Evolutionary conservation across 768 basidiomycete genomes (phyloP), one percentile per base, ranked within the genome.

Genomic region (Multifurca ochricompacta): DNA sequence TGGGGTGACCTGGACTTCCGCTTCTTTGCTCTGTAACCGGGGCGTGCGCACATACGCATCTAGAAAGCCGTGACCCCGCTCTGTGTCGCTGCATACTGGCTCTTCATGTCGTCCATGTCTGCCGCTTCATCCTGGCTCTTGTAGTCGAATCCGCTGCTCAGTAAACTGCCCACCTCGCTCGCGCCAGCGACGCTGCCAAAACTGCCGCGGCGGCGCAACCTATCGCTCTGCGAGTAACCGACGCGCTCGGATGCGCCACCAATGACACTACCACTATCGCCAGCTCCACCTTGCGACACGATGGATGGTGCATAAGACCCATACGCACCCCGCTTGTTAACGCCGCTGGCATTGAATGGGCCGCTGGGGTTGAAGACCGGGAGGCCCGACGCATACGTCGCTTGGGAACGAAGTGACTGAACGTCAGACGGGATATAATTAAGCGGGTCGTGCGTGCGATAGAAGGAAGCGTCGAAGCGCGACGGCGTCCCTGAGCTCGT

Each of bases 381-480:
- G 28, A 95, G 73, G 23, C 91, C 90, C 9, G 93, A 92, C 2
- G 93, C 88, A 66, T 96, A 94, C 0, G 91, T 93, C 0, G 95
- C 94, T 69, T 99, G 96, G 2, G 95, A 98, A 51, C 92, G 85
- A 42, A 98, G 80, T 3, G 95, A 97, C 67, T 96, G 95, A 21
- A 85, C 89, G 66, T 98, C 96, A 6, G 91, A 91, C 2, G 93
- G 92, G 60, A 97, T 95, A 68, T 94, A 94, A 5, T 88, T 85
- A 50, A 94, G 77, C 0, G 93, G 83, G 66, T 97, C 94, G 69
- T 97, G 93, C 0, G 91, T 91, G 54, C 93, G 83, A 70, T 93
- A 98, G 76, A 96, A 98, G 66, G 86, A 84, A 40, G 93, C 79
- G 68, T 98, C 95, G 70, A 97, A 98, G 53, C 93, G 89, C 64